phyloP scores from a whole-genome alignment of 176 grass and related monocot species.

The Juncus inflexus region DNA sequence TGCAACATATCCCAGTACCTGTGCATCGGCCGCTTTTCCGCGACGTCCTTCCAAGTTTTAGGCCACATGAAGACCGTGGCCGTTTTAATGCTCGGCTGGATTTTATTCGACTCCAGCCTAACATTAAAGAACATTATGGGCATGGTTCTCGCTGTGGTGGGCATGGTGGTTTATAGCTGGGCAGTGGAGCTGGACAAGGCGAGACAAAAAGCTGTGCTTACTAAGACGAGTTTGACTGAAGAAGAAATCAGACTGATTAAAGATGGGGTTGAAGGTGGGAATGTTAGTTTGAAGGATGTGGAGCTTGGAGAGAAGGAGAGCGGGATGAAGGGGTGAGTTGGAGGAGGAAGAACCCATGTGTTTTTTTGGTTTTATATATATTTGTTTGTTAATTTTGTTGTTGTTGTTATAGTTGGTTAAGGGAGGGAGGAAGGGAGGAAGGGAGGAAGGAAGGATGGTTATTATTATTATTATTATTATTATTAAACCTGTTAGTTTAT shows the following conservation, averaged over 20 bases:
- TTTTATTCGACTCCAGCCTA: slow-evolving; percentile 34
- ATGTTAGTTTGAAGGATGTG: slow-evolving; percentile 28
- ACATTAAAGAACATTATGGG: slow-evolving; percentile 37
- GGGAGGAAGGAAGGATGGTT: too few species aligned
- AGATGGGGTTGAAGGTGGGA: slow-evolving; percentile 16
- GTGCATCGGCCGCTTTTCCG: slow-evolving; percentile 40
- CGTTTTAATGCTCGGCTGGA: slow-evolving; percentile 36
- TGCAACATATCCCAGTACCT: slow-evolving; percentile 45
- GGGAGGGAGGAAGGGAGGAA: too few species aligned
- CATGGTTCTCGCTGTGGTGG: slow-evolving; percentile 35
- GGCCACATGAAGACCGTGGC: slow-evolving; percentile 45
- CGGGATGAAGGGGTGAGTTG: background rate
- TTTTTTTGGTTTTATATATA: too few species aligned
- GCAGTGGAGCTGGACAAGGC: slow-evolving; percentile 36
- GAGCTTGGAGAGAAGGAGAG: slow-evolving; percentile 31
- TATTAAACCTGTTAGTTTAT: too few species aligned
- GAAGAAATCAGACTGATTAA: slow-evolving; percentile 38
- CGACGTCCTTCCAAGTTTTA: slow-evolving; percentile 40
- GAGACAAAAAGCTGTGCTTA: slow-evolving; percentile 16
- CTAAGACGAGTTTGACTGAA: slow-evolving; percentile 41
- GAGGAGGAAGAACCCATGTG: too few species aligned
- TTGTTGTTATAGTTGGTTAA: too few species aligned
- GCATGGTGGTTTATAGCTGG: slow-evolving; percentile 46
- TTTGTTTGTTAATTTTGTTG: too few species aligned
- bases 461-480: too few species aligned